phyloP scores from a whole-genome alignment of 148 eudicot genomes.

The Heliosperma pusillum region DNA sequence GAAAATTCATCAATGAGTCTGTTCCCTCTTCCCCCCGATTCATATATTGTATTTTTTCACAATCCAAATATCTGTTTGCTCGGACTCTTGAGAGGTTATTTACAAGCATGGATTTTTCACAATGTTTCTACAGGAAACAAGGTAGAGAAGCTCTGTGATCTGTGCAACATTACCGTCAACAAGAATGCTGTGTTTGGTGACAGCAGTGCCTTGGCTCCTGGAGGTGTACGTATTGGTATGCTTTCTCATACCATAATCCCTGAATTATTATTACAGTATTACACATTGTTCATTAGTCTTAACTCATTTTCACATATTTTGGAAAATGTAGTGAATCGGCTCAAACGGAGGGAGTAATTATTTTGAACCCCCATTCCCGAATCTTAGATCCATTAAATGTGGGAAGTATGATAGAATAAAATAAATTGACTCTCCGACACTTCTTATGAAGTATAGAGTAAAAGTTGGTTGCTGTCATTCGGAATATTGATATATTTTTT shows the following conservation, averaged over 20 bases:
- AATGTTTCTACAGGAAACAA: conserved; percentile 64
- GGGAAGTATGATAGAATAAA: too few species aligned
- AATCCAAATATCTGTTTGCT: not conserved
- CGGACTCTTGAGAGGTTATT: not conserved
- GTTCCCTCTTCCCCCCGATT: not conserved
- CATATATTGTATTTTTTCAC: not conserved
- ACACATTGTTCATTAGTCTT: too few species aligned
- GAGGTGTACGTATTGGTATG: conserved; percentile 96
- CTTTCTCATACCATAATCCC: not conserved
- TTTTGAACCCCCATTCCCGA: too few species aligned
- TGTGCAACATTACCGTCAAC: conserved; percentile 78
- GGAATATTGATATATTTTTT: too few species aligned
- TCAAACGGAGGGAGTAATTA: too few species aligned
- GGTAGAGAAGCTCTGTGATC: conserved; percentile 97
- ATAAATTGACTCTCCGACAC: too few species aligned
- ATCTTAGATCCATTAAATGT: too few species aligned
- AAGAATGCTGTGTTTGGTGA: conserved; percentile 76
- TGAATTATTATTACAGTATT: not conserved
- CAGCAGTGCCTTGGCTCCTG: conserved; percentile 96
- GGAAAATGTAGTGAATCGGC: too few species aligned
- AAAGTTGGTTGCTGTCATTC: too few species aligned
- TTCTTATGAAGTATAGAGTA: too few species aligned
- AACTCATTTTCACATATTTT: too few species aligned
- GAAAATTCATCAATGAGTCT: not conserved
- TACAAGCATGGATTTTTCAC: not conserved